These are phyloP conservation scores for Pythium utonaiense DNA, from an alignment of 352 stramenopile genomes.

Conservation along the genomic window DNA sequence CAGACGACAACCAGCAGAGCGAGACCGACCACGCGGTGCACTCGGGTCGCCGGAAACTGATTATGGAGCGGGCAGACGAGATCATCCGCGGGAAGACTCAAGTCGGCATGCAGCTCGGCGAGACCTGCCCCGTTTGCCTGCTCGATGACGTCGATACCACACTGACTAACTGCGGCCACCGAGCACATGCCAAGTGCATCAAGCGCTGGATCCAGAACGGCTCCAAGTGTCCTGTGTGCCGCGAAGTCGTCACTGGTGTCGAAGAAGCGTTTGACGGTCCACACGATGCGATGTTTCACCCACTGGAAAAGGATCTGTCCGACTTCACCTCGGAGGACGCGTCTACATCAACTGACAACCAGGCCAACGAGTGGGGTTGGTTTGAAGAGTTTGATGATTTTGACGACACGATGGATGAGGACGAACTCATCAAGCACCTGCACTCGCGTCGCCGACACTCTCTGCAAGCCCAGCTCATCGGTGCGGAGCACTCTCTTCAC, in stretches of 20 bases:
- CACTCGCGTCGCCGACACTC: slow-evolving; percentile 28
- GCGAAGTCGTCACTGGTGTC: slow-evolving; percentile 52
- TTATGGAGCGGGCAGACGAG: slow-evolving; percentile 57
- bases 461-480: slow-evolving; percentile 17
- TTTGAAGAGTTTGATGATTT: slow-evolving; percentile 81
- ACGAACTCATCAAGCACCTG: slow-evolving; percentile 32
- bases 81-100: slow-evolving; percentile 59
- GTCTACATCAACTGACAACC: slow-evolving; percentile 40
- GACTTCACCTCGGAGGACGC: slow-evolving; percentile 40
- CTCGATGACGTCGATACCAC: slow-evolving; percentile 69
- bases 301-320: slow-evolving; percentile 53
- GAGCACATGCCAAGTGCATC: slow-evolving; percentile 76
- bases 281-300: slow-evolving; percentile 19
- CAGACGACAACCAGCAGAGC: slow-evolving; percentile 19
- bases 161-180: slow-evolving; percentile 55
- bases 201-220: slow-evolving; percentile 71
- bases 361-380: slow-evolving; percentile 73
- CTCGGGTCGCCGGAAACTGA: slow-evolving; percentile 30
- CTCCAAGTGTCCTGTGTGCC: slow-evolving; percentile 62
- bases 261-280: slow-evolving; percentile 50
- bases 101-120: slow-evolving; percentile 59
- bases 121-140: slow-evolving; percentile 70
- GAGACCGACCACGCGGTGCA: slow-evolving; percentile 7
- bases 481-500: background rate
- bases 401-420: slow-evolving; percentile 42